Base-by-base conservation (phyloP, 345 rosid genomes). In the Gossypium sturtianum region DNA sequence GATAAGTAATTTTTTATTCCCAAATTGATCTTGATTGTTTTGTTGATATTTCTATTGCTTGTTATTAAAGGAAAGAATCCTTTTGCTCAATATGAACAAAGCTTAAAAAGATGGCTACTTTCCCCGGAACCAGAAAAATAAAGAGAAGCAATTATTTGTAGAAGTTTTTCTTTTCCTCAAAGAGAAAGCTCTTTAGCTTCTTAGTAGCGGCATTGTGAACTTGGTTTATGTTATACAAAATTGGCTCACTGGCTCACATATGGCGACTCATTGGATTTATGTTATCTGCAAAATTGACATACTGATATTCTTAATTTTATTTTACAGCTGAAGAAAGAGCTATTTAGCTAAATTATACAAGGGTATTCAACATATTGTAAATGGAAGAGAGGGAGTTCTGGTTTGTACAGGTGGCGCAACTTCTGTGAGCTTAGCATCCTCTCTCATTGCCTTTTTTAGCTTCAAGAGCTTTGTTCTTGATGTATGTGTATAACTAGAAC, bases 351-450 rank as follows among this genome's bases (percentile, higher is more conserved):
- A 57, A 57, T 64, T 25, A 66, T 64, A 65, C 56, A 70, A 43
- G 17, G 76, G 70, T 56, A 64, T 65, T 74, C 71, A 69, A 67
- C 59, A 51, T 58, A 63, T 64, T 80, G 68, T 72, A 74, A 57
- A 65, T 44, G 59, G 77, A 62, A 74, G 68, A 78, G 85, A 76
- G 94, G 86, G 91, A 91, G 84, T 84, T 75, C 88, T 82, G 78
- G 83, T 87, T 87, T 77, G 80, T 73, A 25, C 84, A 70, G 87
- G 82, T 77, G 45, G 61, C 66, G 60, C 17, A 73, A 82, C 88
- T 87, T 84, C 88, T 79, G 87, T 79, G 83, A 82, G 84, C 96
- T 83, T 74, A 79, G 84, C 77, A 71, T 85, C 86, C 88, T 86
- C 91, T 87, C 86, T 76, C 82, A 38, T 60, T 75, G 43, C 44